Percentiles rank a stretch among this genome's conserved stretches.
These are phyloP conservation scores for Emmonsiellopsis sp. DNA, from an alignment of 2,329 filamentous ascomycete genomes.

Conservation along the genomic window DNA sequence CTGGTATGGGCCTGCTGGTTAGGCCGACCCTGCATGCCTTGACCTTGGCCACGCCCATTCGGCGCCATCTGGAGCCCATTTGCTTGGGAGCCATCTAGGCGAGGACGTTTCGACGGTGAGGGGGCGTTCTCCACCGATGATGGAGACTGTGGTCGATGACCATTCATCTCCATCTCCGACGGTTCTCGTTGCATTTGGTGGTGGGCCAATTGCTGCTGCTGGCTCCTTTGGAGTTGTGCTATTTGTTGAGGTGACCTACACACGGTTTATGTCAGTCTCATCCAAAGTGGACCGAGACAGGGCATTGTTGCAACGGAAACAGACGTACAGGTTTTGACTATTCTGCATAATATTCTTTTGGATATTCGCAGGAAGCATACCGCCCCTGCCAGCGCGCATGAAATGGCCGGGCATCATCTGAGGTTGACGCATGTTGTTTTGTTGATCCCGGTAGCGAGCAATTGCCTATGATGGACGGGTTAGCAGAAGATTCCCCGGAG, in stretches of 20 bases:
- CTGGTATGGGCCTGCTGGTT: slow-evolving; percentile 40
- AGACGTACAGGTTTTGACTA: slow-evolving; percentile 41
- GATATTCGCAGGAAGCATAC: slow-evolving; percentile 38
- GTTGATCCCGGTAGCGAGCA: slow-evolving; percentile 65
- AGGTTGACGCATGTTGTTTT: slow-evolving; percentile 66
- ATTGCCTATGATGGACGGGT: slow-evolving; percentile 40
- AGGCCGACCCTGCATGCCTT: slow-evolving; percentile 62
- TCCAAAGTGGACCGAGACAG: too few species aligned
- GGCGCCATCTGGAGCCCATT: slow-evolving; percentile 70
- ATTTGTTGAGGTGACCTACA: slow-evolving; percentile 56
- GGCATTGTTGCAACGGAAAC: background rate
- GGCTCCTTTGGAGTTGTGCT: slow-evolving; percentile 56
- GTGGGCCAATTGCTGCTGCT: slow-evolving; percentile 53
- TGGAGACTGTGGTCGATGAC: slow-evolving; percentile 71
- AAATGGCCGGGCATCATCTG: slow-evolving; percentile 48
- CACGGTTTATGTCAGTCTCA: background rate
- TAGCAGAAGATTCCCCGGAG: background rate
- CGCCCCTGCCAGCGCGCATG: slow-evolving; percentile 52
- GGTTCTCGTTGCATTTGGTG: slow-evolving; percentile 82
- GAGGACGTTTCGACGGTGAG: slow-evolving; percentile 82
- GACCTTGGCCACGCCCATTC: slow-evolving; percentile 59
- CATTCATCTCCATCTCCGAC: slow-evolving; percentile 77
- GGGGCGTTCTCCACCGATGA: slow-evolving; percentile 77
- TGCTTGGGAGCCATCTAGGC: slow-evolving; percentile 65
- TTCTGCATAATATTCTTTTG: slow-evolving; percentile 71